Evolutionary conservation across 1,284 basidiomycete genomes (phyloP).

Genomic region (Exobasidium rhododendri): DNA sequence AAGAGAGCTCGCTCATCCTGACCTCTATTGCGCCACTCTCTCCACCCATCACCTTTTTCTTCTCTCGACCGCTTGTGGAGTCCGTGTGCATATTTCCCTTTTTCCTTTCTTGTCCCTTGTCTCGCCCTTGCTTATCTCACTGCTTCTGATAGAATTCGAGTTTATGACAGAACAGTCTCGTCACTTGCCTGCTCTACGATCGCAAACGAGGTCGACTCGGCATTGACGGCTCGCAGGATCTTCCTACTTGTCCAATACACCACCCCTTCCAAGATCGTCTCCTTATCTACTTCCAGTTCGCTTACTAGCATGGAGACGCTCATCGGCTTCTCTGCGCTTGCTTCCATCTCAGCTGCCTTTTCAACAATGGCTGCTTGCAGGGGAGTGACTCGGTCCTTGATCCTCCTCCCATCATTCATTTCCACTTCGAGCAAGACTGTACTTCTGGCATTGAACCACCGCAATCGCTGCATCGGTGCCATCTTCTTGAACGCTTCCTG

Average conservation of each 20-base stretch:
- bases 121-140: too few species aligned
- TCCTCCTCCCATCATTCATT: conserved; percentile 11
- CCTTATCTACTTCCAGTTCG: not conserved
- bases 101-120: too few species aligned
- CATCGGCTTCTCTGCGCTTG: not conserved
- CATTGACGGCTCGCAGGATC: not conserved
- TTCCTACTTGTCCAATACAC: not conserved
- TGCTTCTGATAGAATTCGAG: too few species aligned
- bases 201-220: not conserved
- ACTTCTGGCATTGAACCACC: conserved; percentile 11
- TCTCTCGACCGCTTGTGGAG: too few species aligned
- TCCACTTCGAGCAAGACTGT: conserved; percentile 6
- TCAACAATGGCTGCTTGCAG: conserved; percentile 11
- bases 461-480: not conserved
- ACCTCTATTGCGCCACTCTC: too few species aligned
- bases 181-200: not conserved
- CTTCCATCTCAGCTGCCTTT: not conserved
- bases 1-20: too few species aligned
- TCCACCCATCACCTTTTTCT: too few species aligned
- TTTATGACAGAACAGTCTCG: too few species aligned
- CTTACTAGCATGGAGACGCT: not conserved
- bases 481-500: conserved; percentile 8
- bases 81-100: too few species aligned
- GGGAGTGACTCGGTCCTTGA: conserved; percentile 9
- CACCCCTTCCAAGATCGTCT: not conserved